Percentiles rank a stretch among this genome's conserved stretches.
phyloP scores from a whole-genome alignment of 106 monocot genomes.

The Iris macrosiphon region DNA sequence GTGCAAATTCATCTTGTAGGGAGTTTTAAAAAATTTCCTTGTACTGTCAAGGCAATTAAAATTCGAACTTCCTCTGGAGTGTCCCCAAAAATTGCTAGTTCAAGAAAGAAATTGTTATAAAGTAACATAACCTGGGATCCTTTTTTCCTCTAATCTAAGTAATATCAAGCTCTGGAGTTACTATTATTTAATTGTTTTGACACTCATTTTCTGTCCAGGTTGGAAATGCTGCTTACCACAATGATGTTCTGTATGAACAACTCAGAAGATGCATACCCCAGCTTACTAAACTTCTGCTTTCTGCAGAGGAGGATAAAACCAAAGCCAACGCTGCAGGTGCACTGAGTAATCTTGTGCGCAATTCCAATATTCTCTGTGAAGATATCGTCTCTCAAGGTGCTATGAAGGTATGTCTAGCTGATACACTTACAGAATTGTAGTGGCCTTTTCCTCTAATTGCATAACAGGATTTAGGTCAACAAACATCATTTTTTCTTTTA shows the following conservation, averaged over 20 bases:
- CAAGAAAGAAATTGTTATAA: conserved; percentile 2
- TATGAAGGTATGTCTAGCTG: conserved; percentile 53
- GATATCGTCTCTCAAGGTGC: conserved; percentile 74
- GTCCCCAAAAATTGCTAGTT: background rate
- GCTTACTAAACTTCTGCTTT: conserved; percentile 62
- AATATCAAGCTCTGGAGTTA: background rate
- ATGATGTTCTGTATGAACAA: conserved; percentile 60
- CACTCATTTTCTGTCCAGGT: conserved; percentile 32
- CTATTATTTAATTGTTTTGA: background rate
- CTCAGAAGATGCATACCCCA: conserved; percentile 83
- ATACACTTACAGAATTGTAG: background rate
- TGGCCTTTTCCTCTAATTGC: too few species aligned
- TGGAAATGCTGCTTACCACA: conserved; percentile 95
- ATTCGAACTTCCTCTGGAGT: background rate
- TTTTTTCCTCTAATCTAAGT: background rate
- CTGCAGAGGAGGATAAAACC: conserved; percentile 87
- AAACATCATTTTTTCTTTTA: too few species aligned
- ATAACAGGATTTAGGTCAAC: too few species aligned
- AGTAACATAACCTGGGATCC: too few species aligned
- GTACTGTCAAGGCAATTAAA: background rate
- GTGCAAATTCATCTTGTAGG: background rate
- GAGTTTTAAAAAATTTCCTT: background rate
- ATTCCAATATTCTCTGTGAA: conserved; percentile 68
- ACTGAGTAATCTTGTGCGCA: conserved; percentile 90
- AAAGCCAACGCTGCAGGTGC: conserved; percentile 96